Evolutionary conservation across 257 asterid genomes (phyloP), one percentile per base, ranked within the genome.

Genomic region (Nyctanthes arbortristis): DNA sequence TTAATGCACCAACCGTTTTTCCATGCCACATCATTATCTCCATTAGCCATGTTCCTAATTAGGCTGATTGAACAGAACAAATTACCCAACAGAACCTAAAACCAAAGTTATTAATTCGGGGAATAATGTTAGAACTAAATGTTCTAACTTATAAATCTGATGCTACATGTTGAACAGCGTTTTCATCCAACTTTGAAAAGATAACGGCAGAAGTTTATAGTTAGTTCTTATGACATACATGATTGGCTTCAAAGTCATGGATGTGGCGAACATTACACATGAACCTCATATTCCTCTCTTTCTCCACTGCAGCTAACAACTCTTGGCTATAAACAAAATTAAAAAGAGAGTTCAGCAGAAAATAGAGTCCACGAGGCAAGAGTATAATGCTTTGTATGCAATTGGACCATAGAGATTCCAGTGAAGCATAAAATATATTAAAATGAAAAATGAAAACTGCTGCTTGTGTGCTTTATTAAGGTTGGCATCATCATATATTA

Each of bases 231-330:
- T 36, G 40, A 66, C 75, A 73, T 72, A 81, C 88, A 58, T 63
- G 65, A 47, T 67, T 65, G 52, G 71, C 69, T 68, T 77, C 88
- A n/a, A 27, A 61, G 45, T 72, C 83, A 66, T 52, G 71, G 35
- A 68, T 62, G 58, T 35, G 45, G 49, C 13, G 79, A 36, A 59
- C 8, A 30, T 66, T 62, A 29, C 35, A 71, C 56, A 72, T 81
- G 6, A 75, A 65, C 77, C 83, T 83, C 57, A 57, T 47, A 70
- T 69, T 75, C 76, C 77, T 82, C 70, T 77, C 89, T 25, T 45
- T 79, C 73, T 71, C 80, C 18, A 82, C 88, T 49, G 81, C 85
- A 57, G 78, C 82, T 47, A 85, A 61, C 65, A 89, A 85, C 73
- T 85, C 86, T 77, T 87, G 96, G 80, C 96, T 85, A 66, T 39